Evolutionary conservation across 2,329 filamentous ascomycete genomes (phyloP).

Genomic region (Aspergillus terreus): DNA sequence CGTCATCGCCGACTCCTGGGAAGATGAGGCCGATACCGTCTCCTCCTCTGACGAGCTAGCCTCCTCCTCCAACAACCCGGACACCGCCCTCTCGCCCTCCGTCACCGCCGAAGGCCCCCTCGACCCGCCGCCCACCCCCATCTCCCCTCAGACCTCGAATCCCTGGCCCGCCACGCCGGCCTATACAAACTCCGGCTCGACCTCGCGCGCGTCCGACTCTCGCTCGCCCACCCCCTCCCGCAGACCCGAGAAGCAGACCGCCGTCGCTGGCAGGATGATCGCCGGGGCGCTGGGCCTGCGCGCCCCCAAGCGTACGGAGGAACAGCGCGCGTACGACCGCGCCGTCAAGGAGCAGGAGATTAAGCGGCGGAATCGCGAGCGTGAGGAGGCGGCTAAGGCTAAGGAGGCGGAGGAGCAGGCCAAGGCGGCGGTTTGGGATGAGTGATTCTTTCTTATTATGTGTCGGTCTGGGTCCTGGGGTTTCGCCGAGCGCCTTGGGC

Average conservation of each 20-base stretch:
- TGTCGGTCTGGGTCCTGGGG: not conserved
- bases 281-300: slow-evolving; percentile 80
- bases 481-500: not conserved
- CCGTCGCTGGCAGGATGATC: slow-evolving; percentile 85
- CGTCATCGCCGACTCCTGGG: slow-evolving; percentile 70
- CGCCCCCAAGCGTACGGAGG: slow-evolving; percentile 76
- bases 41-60: not conserved
- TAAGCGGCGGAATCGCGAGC: slow-evolving; percentile 69
- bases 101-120: slow-evolving; percentile 28
- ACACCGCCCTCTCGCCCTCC: slow-evolving; percentile 21
- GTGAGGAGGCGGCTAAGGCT: slow-evolving; percentile 59
- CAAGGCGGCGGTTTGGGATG: slow-evolving; percentile 86
- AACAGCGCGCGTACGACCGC: slow-evolving; percentile 81
- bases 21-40: slow-evolving; percentile 57
- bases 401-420: slow-evolving; percentile 66
- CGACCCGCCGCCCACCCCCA: slow-evolving; percentile 66
- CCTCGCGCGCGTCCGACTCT: slow-evolving; percentile 9
- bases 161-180: slow-evolving; percentile 16
- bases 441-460: slow-evolving; percentile 27
- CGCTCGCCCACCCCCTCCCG: slow-evolving; percentile 15
- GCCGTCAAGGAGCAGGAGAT: slow-evolving; percentile 80
- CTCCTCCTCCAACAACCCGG: slow-evolving; percentile 7
- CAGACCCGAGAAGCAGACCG: slow-evolving; percentile 87
- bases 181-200: slow-evolving; percentile 9
- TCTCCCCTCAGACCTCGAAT: slow-evolving; percentile 47